Percentiles rank a stretch among this genome's conserved stretches.
These are phyloP conservation scores for Lenwebbia sp. DNA, from an alignment of 345 rosid genomes.

Conservation along the genomic window DNA sequence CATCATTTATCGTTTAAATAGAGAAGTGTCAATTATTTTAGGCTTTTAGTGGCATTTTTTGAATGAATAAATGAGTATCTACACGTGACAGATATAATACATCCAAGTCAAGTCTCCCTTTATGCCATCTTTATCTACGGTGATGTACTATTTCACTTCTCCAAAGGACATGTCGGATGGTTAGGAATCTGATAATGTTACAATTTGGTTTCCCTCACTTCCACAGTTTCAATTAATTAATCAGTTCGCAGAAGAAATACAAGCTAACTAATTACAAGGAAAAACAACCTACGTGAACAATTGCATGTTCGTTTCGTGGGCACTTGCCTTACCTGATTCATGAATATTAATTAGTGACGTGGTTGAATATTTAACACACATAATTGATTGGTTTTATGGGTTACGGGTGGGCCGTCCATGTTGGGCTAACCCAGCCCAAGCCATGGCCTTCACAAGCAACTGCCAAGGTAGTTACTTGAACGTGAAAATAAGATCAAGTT, in stretches of 20 bases:
- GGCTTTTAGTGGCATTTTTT: not conserved
- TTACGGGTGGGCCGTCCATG: too few species aligned
- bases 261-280: not conserved
- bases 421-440: too few species aligned
- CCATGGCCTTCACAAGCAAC: too few species aligned
- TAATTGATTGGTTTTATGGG: too few species aligned
- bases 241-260: too few species aligned
- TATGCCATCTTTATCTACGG: not conserved
- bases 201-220: not conserved
- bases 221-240: too few species aligned
- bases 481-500: too few species aligned
- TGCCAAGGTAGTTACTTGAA: too few species aligned
- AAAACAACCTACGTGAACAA: too few species aligned
- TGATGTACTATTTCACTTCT: not conserved
- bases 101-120: not conserved
- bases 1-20: not conserved
- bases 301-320: not conserved
- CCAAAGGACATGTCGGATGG: not conserved
- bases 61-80: not conserved
- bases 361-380: too few species aligned
- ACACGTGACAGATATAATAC: not conserved
- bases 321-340: not conserved
- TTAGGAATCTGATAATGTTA: not conserved
- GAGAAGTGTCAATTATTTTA: not conserved
- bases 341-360: not conserved